These are phyloP conservation scores for Tuber borchii DNA, from an alignment of 495 filamentous ascomycete genomes.

Conservation along the genomic window DNA sequence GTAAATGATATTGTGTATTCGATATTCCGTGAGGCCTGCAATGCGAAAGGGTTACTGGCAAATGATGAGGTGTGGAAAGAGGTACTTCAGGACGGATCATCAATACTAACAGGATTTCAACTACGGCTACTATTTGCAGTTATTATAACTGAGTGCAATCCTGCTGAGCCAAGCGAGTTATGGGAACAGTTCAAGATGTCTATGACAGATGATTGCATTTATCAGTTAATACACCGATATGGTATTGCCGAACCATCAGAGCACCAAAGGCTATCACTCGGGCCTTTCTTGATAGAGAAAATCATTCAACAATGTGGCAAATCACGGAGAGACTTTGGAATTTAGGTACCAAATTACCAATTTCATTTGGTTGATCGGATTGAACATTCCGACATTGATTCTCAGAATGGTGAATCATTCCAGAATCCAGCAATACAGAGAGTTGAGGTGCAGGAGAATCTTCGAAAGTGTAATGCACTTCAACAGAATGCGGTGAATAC, in stretches of 20 bases:
- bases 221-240: not conserved
- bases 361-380: not conserved
- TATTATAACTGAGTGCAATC: not conserved
- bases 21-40: not conserved
- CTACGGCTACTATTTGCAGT: not conserved
- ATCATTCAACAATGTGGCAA: not conserved
- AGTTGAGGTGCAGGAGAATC: not conserved
- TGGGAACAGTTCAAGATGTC: not conserved
- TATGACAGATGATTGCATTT: not conserved
- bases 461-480: not conserved
- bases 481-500: not conserved
- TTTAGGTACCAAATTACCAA: not conserved
- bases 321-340: not conserved
- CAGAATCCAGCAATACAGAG: not conserved
- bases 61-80: not conserved
- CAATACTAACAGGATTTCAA: not conserved
- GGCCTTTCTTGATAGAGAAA: not conserved
- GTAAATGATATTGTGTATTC: not conserved
- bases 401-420: not conserved
- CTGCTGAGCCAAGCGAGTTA: not conserved
- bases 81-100: not conserved
- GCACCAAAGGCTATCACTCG: not conserved
- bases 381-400: accelerated
- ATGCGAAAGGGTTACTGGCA: not conserved
- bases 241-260: not conserved